Conservation (phyloP, 2,329 filamentous ascomycete genomes). For the Stemphylium lycopersici region DNA sequence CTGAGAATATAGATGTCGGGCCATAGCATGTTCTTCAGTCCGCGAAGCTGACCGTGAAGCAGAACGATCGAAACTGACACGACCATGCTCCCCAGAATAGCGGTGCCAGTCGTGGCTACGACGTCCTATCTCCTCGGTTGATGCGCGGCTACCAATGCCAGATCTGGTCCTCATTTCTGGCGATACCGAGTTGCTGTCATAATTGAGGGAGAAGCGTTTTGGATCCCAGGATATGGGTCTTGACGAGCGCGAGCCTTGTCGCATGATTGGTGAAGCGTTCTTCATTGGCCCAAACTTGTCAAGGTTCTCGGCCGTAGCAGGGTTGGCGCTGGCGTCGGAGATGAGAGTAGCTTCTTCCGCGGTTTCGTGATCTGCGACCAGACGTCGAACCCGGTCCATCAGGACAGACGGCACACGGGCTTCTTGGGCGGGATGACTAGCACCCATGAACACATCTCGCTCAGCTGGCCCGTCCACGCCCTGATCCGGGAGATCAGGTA, state of each 20-base stretch:
- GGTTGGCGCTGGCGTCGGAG: slow-evolving; percentile 11
- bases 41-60: slow-evolving; percentile 47
- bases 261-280: slow-evolving; percentile 27
- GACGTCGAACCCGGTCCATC: slow-evolving; percentile 33
- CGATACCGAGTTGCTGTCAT: slow-evolving; percentile 38
- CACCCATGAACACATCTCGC: slow-evolving; percentile 21
- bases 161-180: slow-evolving; percentile 30
- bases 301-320: slow-evolving; percentile 19
- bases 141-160: slow-evolving; percentile 31
- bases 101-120: slow-evolving; percentile 42
- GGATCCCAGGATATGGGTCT: slow-evolving; percentile 38
- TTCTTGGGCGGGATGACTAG: slow-evolving; percentile 22
- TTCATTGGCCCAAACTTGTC: slow-evolving; percentile 20
- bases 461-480: slow-evolving; percentile 3
- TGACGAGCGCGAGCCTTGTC: slow-evolving; percentile 33
- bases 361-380: slow-evolving; percentile 30
- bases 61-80: slow-evolving; percentile 47
- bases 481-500: slow-evolving; percentile 24
- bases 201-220: slow-evolving; percentile 35
- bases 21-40: slow-evolving; percentile 48
- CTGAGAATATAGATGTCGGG: slow-evolving; percentile 56
- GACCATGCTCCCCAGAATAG: slow-evolving; percentile 39
- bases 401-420: slow-evolving; percentile 30
- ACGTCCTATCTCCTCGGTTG: slow-evolving; percentile 38
- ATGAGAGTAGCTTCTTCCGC: slow-evolving; percentile 15